Conservation (phyloP, 139 green algal genomes). For the Zygnema cylindricum region DNA sequence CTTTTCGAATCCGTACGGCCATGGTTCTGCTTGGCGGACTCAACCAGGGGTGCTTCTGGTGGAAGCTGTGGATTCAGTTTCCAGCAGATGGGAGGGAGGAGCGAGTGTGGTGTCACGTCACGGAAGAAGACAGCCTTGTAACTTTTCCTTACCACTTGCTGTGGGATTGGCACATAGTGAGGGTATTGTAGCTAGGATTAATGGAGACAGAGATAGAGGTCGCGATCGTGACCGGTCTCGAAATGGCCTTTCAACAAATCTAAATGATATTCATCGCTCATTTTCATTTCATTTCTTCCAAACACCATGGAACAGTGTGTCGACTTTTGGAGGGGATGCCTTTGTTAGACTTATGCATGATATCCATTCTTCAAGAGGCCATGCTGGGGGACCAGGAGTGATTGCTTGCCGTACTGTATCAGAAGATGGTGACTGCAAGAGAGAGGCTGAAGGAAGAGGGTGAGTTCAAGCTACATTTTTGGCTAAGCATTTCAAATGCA, state of each 20-base stretch:
- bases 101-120: not conserved
- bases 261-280: not conserved
- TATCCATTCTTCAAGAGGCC: not conserved
- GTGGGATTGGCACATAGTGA: not conserved
- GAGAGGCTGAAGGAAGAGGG: not conserved
- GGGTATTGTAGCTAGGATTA: not conserved
- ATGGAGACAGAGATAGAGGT: not conserved
- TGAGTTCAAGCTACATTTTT: not conserved
- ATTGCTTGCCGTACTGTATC: not conserved
- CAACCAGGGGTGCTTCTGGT: slow-evolving; percentile 17
- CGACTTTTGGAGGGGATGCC: not conserved
- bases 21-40: slow-evolving; percentile 7
- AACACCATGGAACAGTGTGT: not conserved
- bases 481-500: too few relatives aligned
- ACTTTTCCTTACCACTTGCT: not conserved
- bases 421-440: not conserved
- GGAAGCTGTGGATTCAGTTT: slow-evolving; percentile 7
- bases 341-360: not conserved
- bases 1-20: slow-evolving; percentile 8
- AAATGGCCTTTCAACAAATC: not conserved
- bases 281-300: not conserved
- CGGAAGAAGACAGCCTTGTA: not conserved
- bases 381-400: not conserved
- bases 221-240: not conserved
- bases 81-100: not conserved